Evolutionary conservation across 768 basidiomycete species (phyloP).

Genomic region (Termitomyces sp.): DNA sequence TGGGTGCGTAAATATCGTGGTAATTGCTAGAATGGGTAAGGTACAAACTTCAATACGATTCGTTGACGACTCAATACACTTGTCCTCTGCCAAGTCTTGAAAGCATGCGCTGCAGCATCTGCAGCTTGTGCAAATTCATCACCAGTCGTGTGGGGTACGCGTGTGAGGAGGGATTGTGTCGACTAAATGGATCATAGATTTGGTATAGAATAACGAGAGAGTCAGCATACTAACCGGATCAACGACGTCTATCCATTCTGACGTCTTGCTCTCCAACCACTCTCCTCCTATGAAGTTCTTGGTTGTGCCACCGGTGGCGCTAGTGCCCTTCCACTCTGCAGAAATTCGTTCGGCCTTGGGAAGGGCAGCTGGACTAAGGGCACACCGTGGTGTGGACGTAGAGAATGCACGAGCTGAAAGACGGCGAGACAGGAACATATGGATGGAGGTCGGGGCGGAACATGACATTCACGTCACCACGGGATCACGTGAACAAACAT

Average conservation of each 20-base stretch:
- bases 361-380: conserved; percentile 50
- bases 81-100: conserved; percentile 83
- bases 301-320: conserved; percentile 77
- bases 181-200: conserved; percentile 42
- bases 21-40: conserved; percentile 7
- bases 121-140: conserved; percentile 82
- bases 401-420: conserved; percentile 32
- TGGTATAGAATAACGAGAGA: background rate
- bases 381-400: conserved; percentile 38
- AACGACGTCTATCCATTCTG: conserved; percentile 79
- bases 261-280: conserved; percentile 77
- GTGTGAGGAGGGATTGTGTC: conserved; percentile 84
- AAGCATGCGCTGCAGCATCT: conserved; percentile 78
- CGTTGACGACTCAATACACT: conserved; percentile 84
- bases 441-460: conserved; percentile 22
- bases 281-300: conserved; percentile 92
- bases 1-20: background rate
- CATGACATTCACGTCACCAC: conserved; percentile 2
- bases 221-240: conserved; percentile 69
- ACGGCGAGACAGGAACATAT: conserved; percentile 25
- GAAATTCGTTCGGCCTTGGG: conserved; percentile 67
- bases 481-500: conserved; percentile 18
- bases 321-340: conserved; percentile 82
- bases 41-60: conserved; percentile 78
- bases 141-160: conserved; percentile 83